These are phyloP conservation scores for Mycena sanguinolenta DNA, from an alignment of 768 basidiomycete species.

Conservation along the genomic window DNA sequence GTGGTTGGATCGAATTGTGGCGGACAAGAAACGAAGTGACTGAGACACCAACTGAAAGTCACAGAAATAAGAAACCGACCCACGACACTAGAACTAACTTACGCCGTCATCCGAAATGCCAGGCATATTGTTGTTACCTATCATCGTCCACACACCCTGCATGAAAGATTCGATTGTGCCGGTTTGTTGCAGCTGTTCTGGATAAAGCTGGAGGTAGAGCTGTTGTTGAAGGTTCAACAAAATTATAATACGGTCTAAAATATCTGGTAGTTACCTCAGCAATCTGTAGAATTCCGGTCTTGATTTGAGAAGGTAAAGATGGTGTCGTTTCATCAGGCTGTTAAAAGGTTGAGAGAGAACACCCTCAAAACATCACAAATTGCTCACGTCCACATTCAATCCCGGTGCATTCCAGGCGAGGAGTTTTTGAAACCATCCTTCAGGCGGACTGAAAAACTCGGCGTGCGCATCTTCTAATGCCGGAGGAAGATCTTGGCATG, in stretches of 20 bases:
- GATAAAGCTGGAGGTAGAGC: slow-evolving; percentile 87
- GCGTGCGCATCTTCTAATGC: slow-evolving; percentile 90
- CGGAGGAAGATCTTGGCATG: slow-evolving; percentile 94
- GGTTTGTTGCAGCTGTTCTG: slow-evolving; percentile 78
- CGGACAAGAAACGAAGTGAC: slow-evolving; percentile 91
- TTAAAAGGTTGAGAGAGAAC: slow-evolving; percentile 17
- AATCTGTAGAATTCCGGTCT: slow-evolving; percentile 91
- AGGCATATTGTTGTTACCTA: slow-evolving; percentile 80
- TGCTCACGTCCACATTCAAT: slow-evolving; percentile 78
- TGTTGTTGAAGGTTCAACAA: slow-evolving; percentile 42
- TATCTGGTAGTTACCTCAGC: slow-evolving; percentile 73
- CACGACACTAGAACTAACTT: slow-evolving; percentile 12
- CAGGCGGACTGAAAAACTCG: slow-evolving; percentile 81
- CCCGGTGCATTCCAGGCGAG: slow-evolving; percentile 83
- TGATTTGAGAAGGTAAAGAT: slow-evolving; percentile 90
- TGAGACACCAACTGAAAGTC: slow-evolving; percentile 83
- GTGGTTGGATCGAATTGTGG: slow-evolving; percentile 89
- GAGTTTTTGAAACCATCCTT: slow-evolving; percentile 85
- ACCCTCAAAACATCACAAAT: slow-evolving; percentile 6
- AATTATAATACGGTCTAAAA: background rate
- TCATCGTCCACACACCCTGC: slow-evolving; percentile 89
- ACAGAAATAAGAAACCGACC: background rate
- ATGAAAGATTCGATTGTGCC: slow-evolving; percentile 81
- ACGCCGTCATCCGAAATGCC: slow-evolving; percentile 82
- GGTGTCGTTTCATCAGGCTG: slow-evolving; percentile 87